A percentile compares a stretch with the other conserved stretches of the same genome.
Evolutionary conservation across 2,329 filamentous ascomycete species (phyloP).

Genomic region (Xylaria digitata): DNA sequence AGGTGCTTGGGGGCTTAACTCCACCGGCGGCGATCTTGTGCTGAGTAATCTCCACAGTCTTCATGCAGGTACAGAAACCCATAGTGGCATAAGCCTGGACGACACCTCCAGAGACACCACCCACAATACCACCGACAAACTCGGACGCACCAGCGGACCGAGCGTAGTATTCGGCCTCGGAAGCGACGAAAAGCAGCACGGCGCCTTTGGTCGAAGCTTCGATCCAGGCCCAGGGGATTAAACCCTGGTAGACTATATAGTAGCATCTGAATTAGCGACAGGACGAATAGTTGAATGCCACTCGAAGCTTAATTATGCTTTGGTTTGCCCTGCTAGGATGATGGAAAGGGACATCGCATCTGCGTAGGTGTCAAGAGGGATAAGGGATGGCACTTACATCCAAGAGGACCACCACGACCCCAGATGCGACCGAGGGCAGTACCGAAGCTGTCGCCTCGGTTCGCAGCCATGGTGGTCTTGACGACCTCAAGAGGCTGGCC

Average conservation of each 20-base stretch:
- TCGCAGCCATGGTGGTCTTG: slow-evolving; percentile 99
- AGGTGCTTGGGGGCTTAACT: slow-evolving; percentile 87
- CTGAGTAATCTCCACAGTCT: slow-evolving; percentile 99
- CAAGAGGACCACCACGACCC: slow-evolving; percentile 90
- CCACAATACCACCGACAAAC: slow-evolving; percentile 88
- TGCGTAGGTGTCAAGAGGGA: not conserved
- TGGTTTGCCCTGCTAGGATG: not conserved
- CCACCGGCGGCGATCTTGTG: slow-evolving; percentile 90
- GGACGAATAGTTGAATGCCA: not conserved
- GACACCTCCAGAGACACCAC: slow-evolving; percentile 93
- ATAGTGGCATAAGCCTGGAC: slow-evolving; percentile 99
- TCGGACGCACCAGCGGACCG: slow-evolving; percentile 83
- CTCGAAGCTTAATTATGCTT: not conserved
- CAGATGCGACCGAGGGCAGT: slow-evolving; percentile 88
- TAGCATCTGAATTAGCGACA: slow-evolving; percentile 22
- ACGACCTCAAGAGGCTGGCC: slow-evolving; percentile 91
- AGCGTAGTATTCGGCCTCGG: slow-evolving; percentile 96
- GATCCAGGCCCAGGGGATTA: slow-evolving; percentile 99
- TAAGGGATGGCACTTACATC: slow-evolving; percentile 75
- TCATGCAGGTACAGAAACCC: slow-evolving; percentile 99
- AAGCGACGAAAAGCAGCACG: slow-evolving; percentile 98
- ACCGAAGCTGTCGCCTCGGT: slow-evolving; percentile 87
- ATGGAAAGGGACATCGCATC: not conserved
- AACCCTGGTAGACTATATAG: slow-evolving; percentile 91
- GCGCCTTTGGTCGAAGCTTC: slow-evolving; percentile 99